Base-by-base conservation (phyloP, 768 basidiomycete genomes). In the Leccinum incarnatum region DNA sequence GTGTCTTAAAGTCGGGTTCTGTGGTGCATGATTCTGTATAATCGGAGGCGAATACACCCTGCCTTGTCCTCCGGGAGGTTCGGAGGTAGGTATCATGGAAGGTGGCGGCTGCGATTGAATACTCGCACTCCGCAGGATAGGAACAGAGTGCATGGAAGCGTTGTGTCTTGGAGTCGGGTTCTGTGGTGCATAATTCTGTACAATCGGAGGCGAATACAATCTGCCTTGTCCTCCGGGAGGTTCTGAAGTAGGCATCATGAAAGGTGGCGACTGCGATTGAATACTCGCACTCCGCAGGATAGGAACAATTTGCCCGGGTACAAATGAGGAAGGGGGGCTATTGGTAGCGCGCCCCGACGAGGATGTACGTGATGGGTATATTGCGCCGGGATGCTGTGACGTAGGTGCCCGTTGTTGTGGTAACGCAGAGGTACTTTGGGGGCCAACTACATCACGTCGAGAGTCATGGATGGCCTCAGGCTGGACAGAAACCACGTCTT, bases 91-190 rank as follows among this genome's bases (percentile, higher is more conserved):
- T 10, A 42, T 49, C 52, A 53, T 58, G 63, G 58, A 64, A 69
- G 47, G 72, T 37, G 60, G 70, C 58, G 61, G 65, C 48, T 53
- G 69, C 49, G 55, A 58, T 66, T 53, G 69, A 63, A 58, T 73
- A 50, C 76, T 76, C 9, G 73, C 65, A 65, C 74, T 77, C 61
- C 81, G 73, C 14, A 68, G 48, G 34, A 79, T 76, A n/a, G 76
- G 73, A 21, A 77, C 60, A 14, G 23, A 29, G 1, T 29, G 29
- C 29, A 29, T 59, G 9, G 72, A 68, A 32, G 62, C 15, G 36
- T 69, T 60, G 25, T 70, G 72, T 47, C 56, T 61, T 34, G 59
- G 51, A 46, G 53, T 21, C 40, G 52, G 37, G 29, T 61, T 59
- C 51, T 65, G 69, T 6, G 51, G 36, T 2, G 19, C 5, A 8